Evolutionary conservation across 176 grass and related monocot genomes (phyloP).

Genomic region (Hordeum vulgare): DNA sequence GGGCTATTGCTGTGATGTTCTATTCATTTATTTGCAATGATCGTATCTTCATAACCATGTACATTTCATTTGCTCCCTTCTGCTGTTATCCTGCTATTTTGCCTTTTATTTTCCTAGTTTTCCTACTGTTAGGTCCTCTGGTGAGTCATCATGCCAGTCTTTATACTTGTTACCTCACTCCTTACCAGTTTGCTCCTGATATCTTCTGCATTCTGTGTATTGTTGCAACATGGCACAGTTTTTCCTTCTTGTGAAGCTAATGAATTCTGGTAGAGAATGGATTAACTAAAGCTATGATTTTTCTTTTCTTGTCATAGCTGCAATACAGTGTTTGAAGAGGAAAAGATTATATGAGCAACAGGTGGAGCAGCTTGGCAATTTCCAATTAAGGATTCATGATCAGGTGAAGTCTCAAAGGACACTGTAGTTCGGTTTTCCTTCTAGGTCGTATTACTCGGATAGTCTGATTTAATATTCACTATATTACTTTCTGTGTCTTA

Average conservation of each 20-base stretch:
- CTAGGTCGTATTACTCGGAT: neutral
- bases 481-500: constrained; percentile 4
- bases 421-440: constrained; percentile 12
- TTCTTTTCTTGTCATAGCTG: constrained; percentile 41
- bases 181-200: neutral
- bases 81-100: neutral
- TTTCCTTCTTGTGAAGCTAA: neutral
- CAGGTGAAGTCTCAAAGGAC: constrained; percentile 46
- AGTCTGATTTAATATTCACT: neutral
- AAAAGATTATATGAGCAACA: constrained; percentile 96
- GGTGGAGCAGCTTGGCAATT: constrained; percentile 97
- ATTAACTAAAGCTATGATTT: neutral
- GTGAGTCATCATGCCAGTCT: neutral
- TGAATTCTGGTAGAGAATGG: constrained; percentile 10
- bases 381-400: constrained; percentile 97
- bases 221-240: neutral
- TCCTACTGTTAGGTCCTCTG: neutral
- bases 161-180: neutral
- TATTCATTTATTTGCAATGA: neutral
- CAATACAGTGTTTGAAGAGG: constrained; percentile 98
- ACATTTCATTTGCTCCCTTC: neutral
- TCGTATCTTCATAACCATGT: neutral
- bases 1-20: neutral
- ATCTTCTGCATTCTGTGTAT: neutral
- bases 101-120: constrained; percentile 2